Evolutionary conservation across 495 filamentous ascomycete genomes (phyloP), one percentile per base, ranked within the genome.

Genomic region (Penicillium steckii): DNA sequence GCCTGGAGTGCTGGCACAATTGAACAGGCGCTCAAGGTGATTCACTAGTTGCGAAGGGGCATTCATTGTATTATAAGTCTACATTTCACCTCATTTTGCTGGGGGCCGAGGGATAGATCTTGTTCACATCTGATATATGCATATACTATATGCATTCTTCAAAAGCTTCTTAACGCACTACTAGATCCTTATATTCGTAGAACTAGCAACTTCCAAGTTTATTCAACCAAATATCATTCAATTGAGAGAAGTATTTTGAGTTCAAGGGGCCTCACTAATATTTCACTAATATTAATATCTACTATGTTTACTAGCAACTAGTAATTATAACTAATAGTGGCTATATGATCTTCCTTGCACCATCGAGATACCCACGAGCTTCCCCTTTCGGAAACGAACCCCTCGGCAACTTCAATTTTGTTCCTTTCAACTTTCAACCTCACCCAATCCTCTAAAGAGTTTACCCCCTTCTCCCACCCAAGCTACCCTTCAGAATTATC

Each of bases 1-100:
- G 76, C 60, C 21, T 97, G 87, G 91, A 89, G 83, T 58, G 79
- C 75, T 51, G 74, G 75, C 3, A 64, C 77, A 24, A 51, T 79
- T 32, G 61, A 52, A 40, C 58, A 54, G 13, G 56, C 60, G 12
- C 48, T 76, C 24, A 55, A 69, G 46, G 53, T 64, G 22, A 66
- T 72, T 41, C 52, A 33, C 15, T 50, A 50, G 52, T 29, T 42
- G 57, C 59, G 41, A 44, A 9, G 9, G 18, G 19, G 45, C 6
- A 3, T 19, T 9, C 9, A 13, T 12, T 53, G 44, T 59, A 46
- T 22, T 42, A 53, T 46, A 46, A 3, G 0, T 15, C n/a, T 15
- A 7, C 18, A n/a, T 15, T 37, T 37, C 18, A 37, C 15, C 2
- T 15, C 15, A 37, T 17, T 15, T 0, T 3, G 8, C 15, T 4